Evolutionary conservation across 805 yeast genomes (phyloP), one percentile per base, ranked within the genome.

Genomic region (Cephaloascus albidus): DNA sequence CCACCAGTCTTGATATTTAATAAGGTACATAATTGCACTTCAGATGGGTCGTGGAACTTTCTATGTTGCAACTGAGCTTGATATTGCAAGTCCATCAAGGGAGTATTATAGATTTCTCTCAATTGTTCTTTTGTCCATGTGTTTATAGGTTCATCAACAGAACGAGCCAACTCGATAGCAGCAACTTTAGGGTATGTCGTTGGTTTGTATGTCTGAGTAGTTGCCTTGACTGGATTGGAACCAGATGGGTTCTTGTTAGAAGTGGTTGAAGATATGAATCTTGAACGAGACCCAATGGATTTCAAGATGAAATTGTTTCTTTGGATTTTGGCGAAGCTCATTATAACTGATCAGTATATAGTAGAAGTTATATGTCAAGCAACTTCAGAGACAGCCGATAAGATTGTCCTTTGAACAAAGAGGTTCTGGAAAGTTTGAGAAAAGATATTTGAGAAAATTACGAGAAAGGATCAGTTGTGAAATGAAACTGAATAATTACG

Each of bases 1-100:
- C 93, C 90, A 38, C 93, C 93, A 2, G 83, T 72, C 52, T 84
- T 84, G 54, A 84, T 82, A 43, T 77, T 78, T 62, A 83, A 67
- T 47, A 84, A 64, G 2, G 90, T 81, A 58, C 93, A 84, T 38
- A 85, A 63, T 53, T 85, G 93, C 19, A 83, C 80, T 51, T 81
- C 78, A 0, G 65, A 50, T 1, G 88, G 85, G 45, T 82, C 77
- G 51, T 84, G 87, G 58, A 69, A 72, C 43, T 64, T 68, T 33
- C 88, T 60, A 53, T 84, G 90, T 42, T 80, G 83, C 8, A 70
- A 47, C 47, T 81, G 86, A 1, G 90, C 78, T 31, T 64, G 61
- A 51, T 65, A 69, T 8, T 76, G 67, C 34, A 84, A 62, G 32
- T 80, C 83, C 60, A 78, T 61, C 44, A 84, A 58, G 0, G 93